phyloP scores from a whole-genome alignment of 768 basidiomycete genomes.

The Pleurotus eryngii region DNA sequence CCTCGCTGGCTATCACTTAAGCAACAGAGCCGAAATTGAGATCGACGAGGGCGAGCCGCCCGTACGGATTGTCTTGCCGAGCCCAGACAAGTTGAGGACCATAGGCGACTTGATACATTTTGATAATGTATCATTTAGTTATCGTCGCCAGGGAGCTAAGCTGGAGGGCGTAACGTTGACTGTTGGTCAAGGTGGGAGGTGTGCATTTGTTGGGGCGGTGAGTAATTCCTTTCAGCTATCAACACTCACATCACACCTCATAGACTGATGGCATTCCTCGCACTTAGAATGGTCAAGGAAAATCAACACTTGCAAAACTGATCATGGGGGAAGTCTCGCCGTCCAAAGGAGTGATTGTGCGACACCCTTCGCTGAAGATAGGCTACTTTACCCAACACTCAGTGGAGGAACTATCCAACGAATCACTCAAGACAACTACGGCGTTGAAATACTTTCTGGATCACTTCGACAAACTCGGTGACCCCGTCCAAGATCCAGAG shows the following conservation, averaged over 20 bases:
- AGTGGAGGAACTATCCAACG: conserved; percentile 47
- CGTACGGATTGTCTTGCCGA: conserved; percentile 30
- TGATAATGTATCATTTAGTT: conserved; percentile 30
- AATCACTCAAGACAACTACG: conserved; percentile 14
- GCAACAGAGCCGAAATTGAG: conserved; percentile 35
- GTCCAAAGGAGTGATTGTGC: conserved; percentile 39
- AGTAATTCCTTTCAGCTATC: neutral
- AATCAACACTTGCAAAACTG: conserved; percentile 53
- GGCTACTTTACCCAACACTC: conserved; percentile 64
- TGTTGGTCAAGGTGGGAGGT: conserved; percentile 33
- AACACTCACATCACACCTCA: neutral
- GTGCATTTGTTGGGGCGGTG: conserved; percentile 37
- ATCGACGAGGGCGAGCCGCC: conserved; percentile 34
- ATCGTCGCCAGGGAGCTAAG: conserved; percentile 18
- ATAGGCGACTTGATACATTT: conserved; percentile 30
- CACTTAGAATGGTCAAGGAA: conserved; percentile 50
- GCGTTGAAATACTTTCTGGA: conserved; percentile 23
- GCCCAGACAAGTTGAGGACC: conserved; percentile 24
- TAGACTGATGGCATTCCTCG: conserved; percentile 12
- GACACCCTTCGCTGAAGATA: conserved; percentile 51
- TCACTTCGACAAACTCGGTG: conserved; percentile 25
- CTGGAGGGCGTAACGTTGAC: conserved; percentile 31
- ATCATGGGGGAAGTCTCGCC: conserved; percentile 26
- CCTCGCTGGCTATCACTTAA: conserved; percentile 28
- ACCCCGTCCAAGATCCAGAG: conserved; percentile 33